Evolutionary conservation across 495 filamentous ascomycete genomes (phyloP).

Genomic region (Xylaria scruposa): DNA sequence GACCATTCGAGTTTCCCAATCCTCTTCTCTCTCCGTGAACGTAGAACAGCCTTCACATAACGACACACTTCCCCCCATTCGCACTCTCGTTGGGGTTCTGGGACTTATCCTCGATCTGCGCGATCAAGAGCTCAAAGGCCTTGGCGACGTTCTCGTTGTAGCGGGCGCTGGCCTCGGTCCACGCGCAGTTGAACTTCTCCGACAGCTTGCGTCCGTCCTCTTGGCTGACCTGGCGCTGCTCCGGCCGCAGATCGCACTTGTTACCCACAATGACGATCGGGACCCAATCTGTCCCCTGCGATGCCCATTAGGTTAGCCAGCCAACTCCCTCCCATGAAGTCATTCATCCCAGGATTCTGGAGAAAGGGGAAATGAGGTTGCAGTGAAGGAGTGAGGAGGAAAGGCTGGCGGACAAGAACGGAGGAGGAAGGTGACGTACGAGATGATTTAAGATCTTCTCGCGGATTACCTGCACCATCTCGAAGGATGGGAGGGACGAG

Average conservation of each 20-base stretch:
- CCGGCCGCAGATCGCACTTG: constrained; percentile 90
- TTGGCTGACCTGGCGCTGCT: constrained; percentile 87
- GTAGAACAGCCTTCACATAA: constrained; percentile 70
- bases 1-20: background rate
- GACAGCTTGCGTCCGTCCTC: constrained; percentile 83
- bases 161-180: constrained; percentile 92
- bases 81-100: constrained; percentile 88
- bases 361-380: constrained; percentile 35
- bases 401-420: background rate
- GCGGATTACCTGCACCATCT: constrained; percentile 92
- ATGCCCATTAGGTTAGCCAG: constrained; percentile 16
- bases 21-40: background rate
- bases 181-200: constrained; percentile 88
- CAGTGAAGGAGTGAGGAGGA: constrained; percentile 5
- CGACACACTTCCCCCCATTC: constrained; percentile 75
- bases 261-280: constrained; percentile 96
- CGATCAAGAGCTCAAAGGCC: constrained; percentile 94
- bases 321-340: background rate
- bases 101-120: constrained; percentile 84
- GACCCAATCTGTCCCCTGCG: constrained; percentile 86
- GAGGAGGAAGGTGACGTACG: constrained; percentile 58
- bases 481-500: constrained; percentile 89
- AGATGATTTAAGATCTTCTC: constrained; percentile 98
- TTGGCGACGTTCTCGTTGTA: constrained; percentile 92
- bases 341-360: constrained; percentile 13